Evolutionary conservation across 2,329 filamentous ascomycete genomes (phyloP), one percentile per base, ranked within the genome.

Genomic region (Aspergillus persii): DNA sequence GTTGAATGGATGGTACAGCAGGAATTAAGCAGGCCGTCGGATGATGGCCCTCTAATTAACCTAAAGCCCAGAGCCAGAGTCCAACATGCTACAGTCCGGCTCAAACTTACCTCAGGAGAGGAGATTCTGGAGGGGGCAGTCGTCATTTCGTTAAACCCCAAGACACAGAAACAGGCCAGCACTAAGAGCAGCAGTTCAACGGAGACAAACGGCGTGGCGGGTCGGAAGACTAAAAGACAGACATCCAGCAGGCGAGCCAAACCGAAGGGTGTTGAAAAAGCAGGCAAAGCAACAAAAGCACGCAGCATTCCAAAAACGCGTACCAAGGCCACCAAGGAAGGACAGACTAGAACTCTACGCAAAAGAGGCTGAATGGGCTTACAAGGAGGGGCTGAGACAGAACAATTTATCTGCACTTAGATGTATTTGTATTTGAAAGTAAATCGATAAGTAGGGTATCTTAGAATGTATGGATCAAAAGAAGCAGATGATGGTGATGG

Each of bases 51-150:
- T 11, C 53, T 64, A 15, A 50, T 65, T 18, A n/a, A 57, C 12
- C 18, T 66, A 33, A 56, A 50, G 11, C 50, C 46, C 18, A 53
- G 50, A 18, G 47, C 48, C n/a, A 66, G 46, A 39, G 52, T 47
- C 9, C 63, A 63, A n/a, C 56, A 31, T 26, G 60, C 61, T 47
- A 53, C 56, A 18, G n/a, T 65, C 12, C 31, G 29, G 29, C 26
- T 66, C 6, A 59, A 18, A 18, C 30, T 65, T 9, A 55, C 50
- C 12, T 60, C 54, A 12, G 18, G 47, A n/a, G 55, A 46, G 8
- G 61, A 65, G 26, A 15, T 57, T 23, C 54, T 63, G 12, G 58
- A 61, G 31, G 64, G 64, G 8, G 33, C 59, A 47, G 57, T 31
- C 1, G 50, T 27, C 18, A 56, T 63, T 3, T 56, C 61, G 31